phyloP scores from a whole-genome alignment of 2,329 filamentous ascomycete species.

The Berkeleyomyces rouxiae region DNA sequence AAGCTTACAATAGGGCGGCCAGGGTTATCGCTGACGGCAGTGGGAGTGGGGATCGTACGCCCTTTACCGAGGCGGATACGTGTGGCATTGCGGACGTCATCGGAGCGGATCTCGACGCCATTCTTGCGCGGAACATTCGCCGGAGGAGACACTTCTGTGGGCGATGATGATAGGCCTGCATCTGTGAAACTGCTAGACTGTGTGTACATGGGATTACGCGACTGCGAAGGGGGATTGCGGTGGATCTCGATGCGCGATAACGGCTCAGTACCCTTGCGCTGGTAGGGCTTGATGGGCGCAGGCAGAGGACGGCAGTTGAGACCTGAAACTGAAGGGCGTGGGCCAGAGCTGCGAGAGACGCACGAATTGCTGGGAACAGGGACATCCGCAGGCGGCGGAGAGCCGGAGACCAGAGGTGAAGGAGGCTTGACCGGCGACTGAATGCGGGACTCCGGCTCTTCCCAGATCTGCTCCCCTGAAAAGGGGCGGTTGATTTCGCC shows the following conservation, averaged over 20 bases:
- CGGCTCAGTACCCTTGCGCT: constrained; percentile 24
- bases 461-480: constrained; percentile 70
- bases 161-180: background rate
- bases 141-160: background rate
- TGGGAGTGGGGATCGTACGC: constrained; percentile 75
- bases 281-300: constrained; percentile 26
- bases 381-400: constrained; percentile 18
- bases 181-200: constrained; percentile 1
- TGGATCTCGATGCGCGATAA: constrained; percentile 55
- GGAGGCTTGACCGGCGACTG: constrained; percentile 14
- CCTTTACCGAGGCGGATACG: constrained; percentile 68
- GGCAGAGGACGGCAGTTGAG: constrained; percentile 20
- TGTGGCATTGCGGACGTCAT: constrained; percentile 80
- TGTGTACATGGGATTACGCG: constrained; percentile 58
- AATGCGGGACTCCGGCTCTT: constrained; percentile 49
- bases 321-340: constrained; percentile 1
- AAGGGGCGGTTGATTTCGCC: constrained; percentile 51
- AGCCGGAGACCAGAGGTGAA: background rate
- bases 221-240: constrained; percentile 68
- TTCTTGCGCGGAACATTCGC: constrained; percentile 34
- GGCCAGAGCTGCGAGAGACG: background rate
- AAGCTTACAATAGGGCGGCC: constrained; percentile 96
- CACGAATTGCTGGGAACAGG: background rate
- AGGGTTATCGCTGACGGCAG: constrained; percentile 75
- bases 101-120: constrained; percentile 65